Evolutionary conservation across 2,329 filamentous ascomycete species (phyloP), one percentile per base, ranked within the genome.

Genomic region (Metarhizium rileyi): DNA sequence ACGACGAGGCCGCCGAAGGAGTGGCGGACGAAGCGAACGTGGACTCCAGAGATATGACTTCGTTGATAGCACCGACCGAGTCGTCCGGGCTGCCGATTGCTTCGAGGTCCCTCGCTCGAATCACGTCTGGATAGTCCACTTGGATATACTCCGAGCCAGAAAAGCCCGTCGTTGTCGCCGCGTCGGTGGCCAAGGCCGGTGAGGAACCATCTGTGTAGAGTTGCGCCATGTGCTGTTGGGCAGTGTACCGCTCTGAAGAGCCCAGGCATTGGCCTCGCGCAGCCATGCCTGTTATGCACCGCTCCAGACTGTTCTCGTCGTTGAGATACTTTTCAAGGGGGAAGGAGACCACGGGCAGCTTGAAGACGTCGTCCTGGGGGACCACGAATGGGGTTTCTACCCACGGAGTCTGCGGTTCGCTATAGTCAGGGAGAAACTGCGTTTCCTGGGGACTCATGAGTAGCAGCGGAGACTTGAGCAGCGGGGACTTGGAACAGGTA

Each of bases 261-360:
- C 28, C 12, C 14, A 6, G 7, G 18, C 22, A 18, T 25, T 3
- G 38, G 8, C n/a, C n/a, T 14, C 27, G 12, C 28, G 27, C 23
- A 4, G 47, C 18, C 2, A 26, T 22, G n/a, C 48, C 48, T 9
- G 42, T 27, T 7, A 50, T 16, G 9, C 44, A 27, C 10, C 30
- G 46, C 38, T 50, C 44, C 44, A 50, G 36, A 5, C 41, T 36
- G 10, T 50, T 50, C 20, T 47, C 36, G 35, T 50, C 44, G 10
- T 47, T 22, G 9, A 50, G 48, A 43, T 50, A 50, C 20, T 26
- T 25, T 40, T 46, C 36, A 7, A 50, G 48, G 10, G 46, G 18
- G 43, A 48, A 48, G 7, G 48, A 33, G 8, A 50, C 20, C 16
- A 5, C 36, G 44, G 23, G 30, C 18, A 28, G 30, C 35, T 41